Evolutionary conservation across 2,329 filamentous ascomycete species (phyloP).

Genomic region (Penicillium hesseltinei): DNA sequence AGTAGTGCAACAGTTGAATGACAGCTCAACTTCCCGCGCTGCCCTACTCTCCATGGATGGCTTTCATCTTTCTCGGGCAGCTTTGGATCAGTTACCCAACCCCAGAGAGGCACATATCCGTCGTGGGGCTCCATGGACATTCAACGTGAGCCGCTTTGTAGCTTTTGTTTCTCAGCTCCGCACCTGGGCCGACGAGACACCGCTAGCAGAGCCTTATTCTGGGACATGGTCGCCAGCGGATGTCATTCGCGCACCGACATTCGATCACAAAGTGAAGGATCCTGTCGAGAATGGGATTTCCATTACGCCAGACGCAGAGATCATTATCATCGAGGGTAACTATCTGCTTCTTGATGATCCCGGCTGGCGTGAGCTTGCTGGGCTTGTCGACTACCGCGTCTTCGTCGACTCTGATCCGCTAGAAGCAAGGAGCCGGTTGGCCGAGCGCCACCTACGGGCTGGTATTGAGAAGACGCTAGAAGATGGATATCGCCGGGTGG

Average conservation of each 20-base stretch:
- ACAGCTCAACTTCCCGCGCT: slow-evolving; percentile 7
- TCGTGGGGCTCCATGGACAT: slow-evolving; percentile 41
- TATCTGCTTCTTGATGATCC: slow-evolving; percentile 29
- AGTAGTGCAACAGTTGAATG: slow-evolving; percentile 29
- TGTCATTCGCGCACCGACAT: slow-evolving; percentile 30
- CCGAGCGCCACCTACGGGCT: slow-evolving; percentile 39
- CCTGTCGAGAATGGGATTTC: slow-evolving; percentile 30
- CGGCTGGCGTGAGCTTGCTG: slow-evolving; percentile 35
- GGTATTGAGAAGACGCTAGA: slow-evolving; percentile 44
- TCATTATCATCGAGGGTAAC: slow-evolving; percentile 24
- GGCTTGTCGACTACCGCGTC: slow-evolving; percentile 43
- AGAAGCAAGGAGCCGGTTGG: slow-evolving; percentile 40
- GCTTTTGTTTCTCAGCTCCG: slow-evolving; percentile 28
- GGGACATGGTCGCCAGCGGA: slow-evolving; percentile 12
- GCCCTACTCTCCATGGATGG: slow-evolving; percentile 39
- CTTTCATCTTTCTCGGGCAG: slow-evolving; percentile 35
- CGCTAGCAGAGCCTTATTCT: slow-evolving; percentile 5
- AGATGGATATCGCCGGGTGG: slow-evolving; percentile 36
- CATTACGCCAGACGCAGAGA: slow-evolving; percentile 23
- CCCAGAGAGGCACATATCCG: slow-evolving; percentile 34
- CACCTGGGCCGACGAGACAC: slow-evolving; percentile 24
- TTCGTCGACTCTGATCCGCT: slow-evolving; percentile 42
- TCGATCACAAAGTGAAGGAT: slow-evolving; percentile 39
- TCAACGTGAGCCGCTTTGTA: slow-evolving; percentile 32
- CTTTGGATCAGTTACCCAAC: slow-evolving; percentile 34